A percentile compares a stretch with the other conserved stretches of the same genome.
These are phyloP conservation scores for Akanthomyces uredinophilus DNA, from an alignment of 2,329 filamentous ascomycete genomes.

Conservation along the genomic window DNA sequence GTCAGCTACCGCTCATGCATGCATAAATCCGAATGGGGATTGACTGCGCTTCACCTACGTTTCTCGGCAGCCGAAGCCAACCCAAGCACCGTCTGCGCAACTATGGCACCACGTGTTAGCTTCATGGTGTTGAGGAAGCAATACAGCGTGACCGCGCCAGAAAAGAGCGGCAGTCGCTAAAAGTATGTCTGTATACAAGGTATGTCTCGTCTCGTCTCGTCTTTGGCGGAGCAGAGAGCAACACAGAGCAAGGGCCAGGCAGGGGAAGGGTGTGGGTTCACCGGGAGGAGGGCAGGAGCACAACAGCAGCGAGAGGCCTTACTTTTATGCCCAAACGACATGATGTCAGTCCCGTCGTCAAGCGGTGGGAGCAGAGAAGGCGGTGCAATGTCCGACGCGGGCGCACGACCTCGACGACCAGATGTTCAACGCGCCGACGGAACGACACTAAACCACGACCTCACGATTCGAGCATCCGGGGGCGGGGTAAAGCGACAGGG, in stretches of 20 bases:
- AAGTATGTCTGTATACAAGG: not conserved
- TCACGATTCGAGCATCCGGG: not conserved
- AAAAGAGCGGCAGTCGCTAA: not conserved
- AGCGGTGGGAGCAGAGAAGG: not conserved
- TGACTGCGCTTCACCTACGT: slow-evolving; percentile 4
- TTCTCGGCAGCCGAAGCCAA: not conserved
- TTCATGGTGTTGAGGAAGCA: slow-evolving; percentile 6
- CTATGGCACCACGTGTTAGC: slow-evolving; percentile 4
- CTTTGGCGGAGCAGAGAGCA: not conserved
- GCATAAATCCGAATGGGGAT: not conserved
- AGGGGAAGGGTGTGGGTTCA: not conserved
- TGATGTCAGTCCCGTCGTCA: not conserved
- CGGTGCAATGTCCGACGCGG: not conserved
- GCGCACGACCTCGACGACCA: not conserved
- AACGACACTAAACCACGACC: not conserved
- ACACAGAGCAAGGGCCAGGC: not conserved
- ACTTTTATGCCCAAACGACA: slow-evolving; percentile 12
- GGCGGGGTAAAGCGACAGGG: not conserved
- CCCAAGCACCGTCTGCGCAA: slow-evolving; percentile 12
- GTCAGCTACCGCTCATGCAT: not conserved
- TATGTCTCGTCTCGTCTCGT: not conserved
- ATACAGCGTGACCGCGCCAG: not conserved
- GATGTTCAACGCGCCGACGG: not conserved
- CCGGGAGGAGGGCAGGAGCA: slow-evolving; percentile 5
- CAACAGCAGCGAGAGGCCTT: slow-evolving; percentile 2